Base-by-base conservation (phyloP, 306 rosid genomes). In the Cucurbita pepo region DNA sequence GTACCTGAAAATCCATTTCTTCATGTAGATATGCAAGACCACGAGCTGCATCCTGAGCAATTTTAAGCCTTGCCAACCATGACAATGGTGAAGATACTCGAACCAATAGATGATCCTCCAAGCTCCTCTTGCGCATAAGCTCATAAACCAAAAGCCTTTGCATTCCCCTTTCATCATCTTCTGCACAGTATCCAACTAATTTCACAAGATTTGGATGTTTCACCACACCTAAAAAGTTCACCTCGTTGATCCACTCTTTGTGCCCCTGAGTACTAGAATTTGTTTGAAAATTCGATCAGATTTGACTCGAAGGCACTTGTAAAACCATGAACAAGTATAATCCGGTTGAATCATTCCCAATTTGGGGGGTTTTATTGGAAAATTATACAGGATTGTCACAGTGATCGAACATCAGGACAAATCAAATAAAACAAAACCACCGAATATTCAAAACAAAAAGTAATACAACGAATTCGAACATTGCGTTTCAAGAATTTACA, bases 111-210 rank as follows among this genome's bases (percentile, higher is more conserved):
- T 94, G 98, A 41, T 89, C 96, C 77, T 94, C 98, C 81, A 94
- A 79, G 81, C 98, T 94, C 72, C 88, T 89, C 73, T 90, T 90
- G 13, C 43, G 77, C 98, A 90, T 89, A 74, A 94, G 86, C 77
- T 94, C 97, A 73, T 94, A 94, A 48, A 94, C 98, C 78, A 94
- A 56, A 63, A 94, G 98, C 75, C 98, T 56, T 59, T 94, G 99
- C 73, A 94, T 89, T 80, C 99, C 99, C 81, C 99, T 94, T 58
- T 91, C 99, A 82, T 94, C 99, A 78, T 94, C 99, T 72, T 94
- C 99, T 0, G 99, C 99, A 71, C 99, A 94, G 72, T 90, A 94
- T 72, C 98, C 98, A 16, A 89, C 89, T 52, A 94, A 72, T 78
- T 82, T 86, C 44, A 94, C 98, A 13, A 94, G 85, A 89, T 94